Percentiles rank a stretch among this genome's conserved stretches.
These are phyloP conservation scores for Xylariomycetidae sp. DNA, from an alignment of 2,329 filamentous ascomycete species.

Conservation along the genomic window DNA sequence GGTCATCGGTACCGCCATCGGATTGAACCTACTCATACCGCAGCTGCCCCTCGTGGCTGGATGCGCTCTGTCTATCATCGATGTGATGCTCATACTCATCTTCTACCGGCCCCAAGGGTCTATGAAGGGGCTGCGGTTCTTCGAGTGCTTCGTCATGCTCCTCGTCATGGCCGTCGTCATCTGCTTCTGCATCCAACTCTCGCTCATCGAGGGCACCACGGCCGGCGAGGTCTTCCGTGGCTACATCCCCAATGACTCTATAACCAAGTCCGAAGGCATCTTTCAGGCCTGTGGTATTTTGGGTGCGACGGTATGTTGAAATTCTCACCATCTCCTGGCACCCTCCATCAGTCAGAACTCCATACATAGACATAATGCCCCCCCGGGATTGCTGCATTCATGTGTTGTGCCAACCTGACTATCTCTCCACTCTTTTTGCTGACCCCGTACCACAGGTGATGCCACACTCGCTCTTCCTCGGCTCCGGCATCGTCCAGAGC, in stretches of 20 bases:
- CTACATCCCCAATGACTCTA: constrained; percentile 56
- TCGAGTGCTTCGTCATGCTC: constrained; percentile 59
- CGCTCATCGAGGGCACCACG: constrained; percentile 51
- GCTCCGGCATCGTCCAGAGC: constrained; percentile 64
- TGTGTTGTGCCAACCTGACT: too few species aligned
- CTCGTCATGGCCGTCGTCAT: constrained; percentile 65
- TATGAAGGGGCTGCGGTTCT: constrained; percentile 56
- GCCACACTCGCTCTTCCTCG: constrained; percentile 52
- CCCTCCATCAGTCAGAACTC: too few species aligned
- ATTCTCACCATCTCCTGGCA: background rate
- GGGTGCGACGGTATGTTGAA: constrained; percentile 55
- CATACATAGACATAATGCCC: too few species aligned
- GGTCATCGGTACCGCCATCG: constrained; percentile 69
- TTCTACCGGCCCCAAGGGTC: constrained; percentile 59
- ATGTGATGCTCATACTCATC: constrained; percentile 63
- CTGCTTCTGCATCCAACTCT: constrained; percentile 67
- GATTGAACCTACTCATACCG: constrained; percentile 60
- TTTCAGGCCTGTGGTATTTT: constrained; percentile 74
- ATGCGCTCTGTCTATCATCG: constrained; percentile 63
- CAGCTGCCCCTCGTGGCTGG: constrained; percentile 62
- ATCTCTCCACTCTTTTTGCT: too few species aligned
- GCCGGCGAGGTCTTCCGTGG: constrained; percentile 59
- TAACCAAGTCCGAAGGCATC: constrained; percentile 54
- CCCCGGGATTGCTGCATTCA: too few species aligned
- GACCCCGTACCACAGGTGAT: constrained; percentile 35